Conservation (phyloP, 257 asterid species). For the Solanum stenotomum region DNA sequence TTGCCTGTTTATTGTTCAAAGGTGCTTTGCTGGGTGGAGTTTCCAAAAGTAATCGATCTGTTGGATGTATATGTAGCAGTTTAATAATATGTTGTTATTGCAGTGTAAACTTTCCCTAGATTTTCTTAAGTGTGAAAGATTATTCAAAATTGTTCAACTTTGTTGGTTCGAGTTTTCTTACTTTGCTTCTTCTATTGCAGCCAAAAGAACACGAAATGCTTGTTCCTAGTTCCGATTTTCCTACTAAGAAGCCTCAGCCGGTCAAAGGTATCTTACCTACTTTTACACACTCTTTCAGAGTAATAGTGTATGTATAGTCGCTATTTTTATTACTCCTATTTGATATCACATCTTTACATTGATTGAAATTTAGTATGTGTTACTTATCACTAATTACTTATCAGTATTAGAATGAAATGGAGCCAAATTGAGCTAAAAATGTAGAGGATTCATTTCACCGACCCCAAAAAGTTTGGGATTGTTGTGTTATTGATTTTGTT, state of each 20-base stretch:
- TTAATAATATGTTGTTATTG: background rate
- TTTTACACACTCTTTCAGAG: background rate
- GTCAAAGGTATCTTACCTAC: slow-evolving; percentile 43
- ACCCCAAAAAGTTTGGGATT: background rate
- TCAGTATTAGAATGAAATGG: background rate
- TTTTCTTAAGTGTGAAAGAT: background rate
- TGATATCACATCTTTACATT: background rate
- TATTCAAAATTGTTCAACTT: background rate
- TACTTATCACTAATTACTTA: background rate
- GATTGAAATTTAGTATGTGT: background rate
- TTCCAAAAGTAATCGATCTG: background rate
- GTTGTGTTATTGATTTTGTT: background rate
- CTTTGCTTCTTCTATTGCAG: slow-evolving; percentile 12
- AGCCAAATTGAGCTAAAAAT: background rate
- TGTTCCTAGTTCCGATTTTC: slow-evolving; percentile 39
- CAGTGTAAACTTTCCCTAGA: background rate
- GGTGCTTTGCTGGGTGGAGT: background rate
- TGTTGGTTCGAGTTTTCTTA: background rate
- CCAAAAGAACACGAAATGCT: slow-evolving; percentile 48
- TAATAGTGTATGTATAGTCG: background rate
- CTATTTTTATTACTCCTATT: background rate
- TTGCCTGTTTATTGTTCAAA: background rate
- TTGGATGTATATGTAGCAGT: background rate
- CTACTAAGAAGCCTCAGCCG: slow-evolving; percentile 40
- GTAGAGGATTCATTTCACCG: background rate